phyloP scores from a whole-genome alignment of 805 yeast genomes.

The Candida ovalis region DNA sequence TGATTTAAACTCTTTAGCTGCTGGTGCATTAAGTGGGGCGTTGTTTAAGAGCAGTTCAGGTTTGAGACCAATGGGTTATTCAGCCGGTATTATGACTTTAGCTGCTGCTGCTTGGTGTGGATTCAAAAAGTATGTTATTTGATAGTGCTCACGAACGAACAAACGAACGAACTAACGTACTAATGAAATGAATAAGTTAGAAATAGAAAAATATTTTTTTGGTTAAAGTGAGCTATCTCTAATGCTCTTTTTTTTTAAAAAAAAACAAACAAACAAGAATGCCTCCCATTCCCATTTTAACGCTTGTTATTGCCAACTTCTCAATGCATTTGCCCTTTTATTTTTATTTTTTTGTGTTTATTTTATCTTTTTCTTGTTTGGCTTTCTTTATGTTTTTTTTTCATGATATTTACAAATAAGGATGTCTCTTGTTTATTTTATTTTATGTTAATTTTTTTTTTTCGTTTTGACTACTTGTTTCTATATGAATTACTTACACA shows the following conservation, averaged over 20 bases:
- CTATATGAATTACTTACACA: neutral
- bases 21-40: constrained; percentile 94
- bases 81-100: constrained; percentile 80
- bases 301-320: too few relatives aligned
- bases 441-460: neutral
- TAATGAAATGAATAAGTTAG: too few relatives aligned
- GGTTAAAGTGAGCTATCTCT: too few relatives aligned
- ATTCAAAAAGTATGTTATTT: constrained; percentile 42
- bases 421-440: neutral
- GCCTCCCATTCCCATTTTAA: too few relatives aligned
- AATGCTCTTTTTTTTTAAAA: too few relatives aligned
- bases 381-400: neutral
- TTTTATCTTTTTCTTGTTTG: neutral
- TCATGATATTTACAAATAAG: neutral
- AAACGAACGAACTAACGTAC: too few relatives aligned
- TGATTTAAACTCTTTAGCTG: constrained; percentile 72
- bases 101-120: constrained; percentile 95
- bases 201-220: too few relatives aligned
- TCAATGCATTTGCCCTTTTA: too few relatives aligned
- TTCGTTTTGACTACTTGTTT: neutral
- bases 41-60: constrained; percentile 85
- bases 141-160: neutral
- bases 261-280: too few relatives aligned
- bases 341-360: neutral
- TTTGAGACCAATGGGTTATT: constrained; percentile 78